Base-by-base conservation (phyloP, 208 protist genomes). In the Histomonas meleagridis region DNA sequence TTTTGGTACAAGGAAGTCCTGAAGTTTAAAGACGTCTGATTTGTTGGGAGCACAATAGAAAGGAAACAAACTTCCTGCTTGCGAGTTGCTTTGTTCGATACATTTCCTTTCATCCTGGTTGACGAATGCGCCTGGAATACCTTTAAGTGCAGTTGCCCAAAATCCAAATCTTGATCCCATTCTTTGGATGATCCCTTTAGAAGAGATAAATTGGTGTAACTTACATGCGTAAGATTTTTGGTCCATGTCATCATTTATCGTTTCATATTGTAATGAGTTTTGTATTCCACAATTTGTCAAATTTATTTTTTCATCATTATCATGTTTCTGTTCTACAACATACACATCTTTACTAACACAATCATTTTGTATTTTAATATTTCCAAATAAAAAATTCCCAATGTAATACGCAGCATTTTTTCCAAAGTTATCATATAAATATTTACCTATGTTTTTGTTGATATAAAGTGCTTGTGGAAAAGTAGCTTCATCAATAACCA, bases 371-470 rank as follows among this genome's bases (percentile, higher is more conserved):
- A 60, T 60, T 60, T 18, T 7, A 60, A 60, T 18, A 60, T 18
- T 60, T 60, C 65, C 65, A 76, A 76, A 76, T 43, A 76, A 76
- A 76, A 43, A 76, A 43, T 76, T 76, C 43, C 65, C 65, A 35
- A 76, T 43, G 65, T 46, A 76, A 43, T 46, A 43, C 9, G 65
- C 65, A 46, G 65, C 4, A 76, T 76, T 23, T 18, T 46, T 46
- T 43, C 65, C 65, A 76, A 46, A 76, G 21, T 76, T 43, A 1
- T 35, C 65, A 43, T 43, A 43, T 38, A 76, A 43, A 18, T 43
- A 76, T 9, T 2, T 10, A 43, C 32, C 65, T 46, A 76, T 76
- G 9, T 23, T 7, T 16, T 43, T 7, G 18, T 76, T 23, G 18
- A 35, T 76, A 18, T 76, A 76, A 46, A 76, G 5, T 46, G 23